Base-by-base conservation (phyloP, 495 filamentous ascomycete genomes). In the Penicillium psychrofluorescens region DNA sequence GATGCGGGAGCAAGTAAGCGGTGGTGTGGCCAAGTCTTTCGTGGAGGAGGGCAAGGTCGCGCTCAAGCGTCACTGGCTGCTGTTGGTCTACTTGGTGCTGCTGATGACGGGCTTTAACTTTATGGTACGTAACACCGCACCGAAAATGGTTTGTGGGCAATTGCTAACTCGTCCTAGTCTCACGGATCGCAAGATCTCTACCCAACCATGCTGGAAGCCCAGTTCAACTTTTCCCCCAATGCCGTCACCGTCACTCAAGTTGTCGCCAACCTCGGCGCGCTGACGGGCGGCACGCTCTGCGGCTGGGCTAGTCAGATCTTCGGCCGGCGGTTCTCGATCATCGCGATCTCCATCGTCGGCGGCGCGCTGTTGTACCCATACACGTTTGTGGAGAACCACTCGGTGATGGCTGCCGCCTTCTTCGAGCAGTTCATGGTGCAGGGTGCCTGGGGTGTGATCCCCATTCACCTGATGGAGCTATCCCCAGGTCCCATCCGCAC, bases 91-190 rank as follows among this genome's bases (percentile, higher is more conserved):
- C 62, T 68, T 92, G 30, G 86, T 95, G 13, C 62, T 92, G 13
- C 70, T 95, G 11, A 92, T 92, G 88, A 80, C 88, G 7, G 88
- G 88, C 1, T 91, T 95, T 73, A 95, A 92, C 61, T 92, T 91
- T 62, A 88, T 91, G 86, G 75, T 78, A 61, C 35, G 59, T 50
- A 27, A 14, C 45, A 14, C 0, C 6, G 41, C 31, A 43, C 27
- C 7, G 29, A 16, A 4, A 15, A 5, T 35, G 41, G 11, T 15
- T 40, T 14, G 15, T n/a, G 15, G 5, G 7, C 7, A 27, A 13
- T 11, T 15, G 12, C 43, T 45, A 40, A 42, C 38, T 34, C 10
- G 2, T 11, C 29, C 28, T 28, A 59, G 56, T 89, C 86, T 15
- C 90, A 95, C 56, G 90, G 90, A 47, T 90, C 85, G 5, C 90